Evolutionary conservation across 108 stramenopile species (phyloP), one percentile per base, ranked within the genome.

Genomic region (Chaetoceros muelleri): DNA sequence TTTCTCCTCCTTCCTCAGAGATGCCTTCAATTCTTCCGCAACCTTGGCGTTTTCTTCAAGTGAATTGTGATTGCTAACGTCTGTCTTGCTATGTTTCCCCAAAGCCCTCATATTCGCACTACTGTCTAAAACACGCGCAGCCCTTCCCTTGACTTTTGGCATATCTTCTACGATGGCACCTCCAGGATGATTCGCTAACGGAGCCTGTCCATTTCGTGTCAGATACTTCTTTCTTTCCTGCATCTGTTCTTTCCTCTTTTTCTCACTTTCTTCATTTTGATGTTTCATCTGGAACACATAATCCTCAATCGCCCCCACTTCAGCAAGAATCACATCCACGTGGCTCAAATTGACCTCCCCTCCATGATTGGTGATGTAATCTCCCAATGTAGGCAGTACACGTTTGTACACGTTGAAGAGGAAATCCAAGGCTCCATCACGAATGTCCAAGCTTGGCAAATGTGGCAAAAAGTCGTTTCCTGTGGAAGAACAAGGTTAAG

Each of bases 221-320:
- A 71, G 56, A 40, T 60, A 51, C 61, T 78, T 74, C 23, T 59
- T 59, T 18, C 67, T 62, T 50, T 61, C 57, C 53, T 76, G 76
- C 24, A 60, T 40, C 51, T 78, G 53, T 50, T 74, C 64, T 25
- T 61, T 70, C n/a, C 81, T 58, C 48, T 62, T 29, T 59, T 90
- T 70, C 7, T 90, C 79, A 40, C 72, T 69, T 55, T 73, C 59
- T 64, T 96, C 94, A 45, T 82, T 84, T n/a, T 71, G 74, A 54
- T 94, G 87, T 50, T 93, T 87, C 79, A 95, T 88, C 47, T 63
- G 61, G 62, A 98, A 99, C 8, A 97, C 94, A 55, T 94, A 76
- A 64, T 99, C 98, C 76, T 99, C 98, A 40, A 99, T 90, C 21
- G 85, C 71, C 10, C 95, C 98, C 1, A 99, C 93, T 65, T 95